phyloP scores from a whole-genome alignment of 106 monocot species.

The Acorus gramineus region DNA sequence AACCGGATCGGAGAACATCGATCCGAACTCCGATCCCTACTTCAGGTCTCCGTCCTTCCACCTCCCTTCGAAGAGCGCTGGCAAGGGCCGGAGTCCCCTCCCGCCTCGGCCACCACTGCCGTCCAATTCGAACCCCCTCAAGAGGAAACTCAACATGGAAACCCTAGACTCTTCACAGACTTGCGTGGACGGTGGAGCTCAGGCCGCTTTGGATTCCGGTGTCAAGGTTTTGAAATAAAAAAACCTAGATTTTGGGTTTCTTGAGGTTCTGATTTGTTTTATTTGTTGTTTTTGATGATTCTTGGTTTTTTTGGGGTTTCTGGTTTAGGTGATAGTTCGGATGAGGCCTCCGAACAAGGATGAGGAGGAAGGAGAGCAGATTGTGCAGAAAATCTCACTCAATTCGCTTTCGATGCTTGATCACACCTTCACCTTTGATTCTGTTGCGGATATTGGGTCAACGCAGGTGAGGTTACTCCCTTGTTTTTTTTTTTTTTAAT shows the following conservation, averaged over 20 bases:
- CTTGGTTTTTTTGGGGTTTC: not conserved
- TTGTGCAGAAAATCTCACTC: conserved; percentile 52
- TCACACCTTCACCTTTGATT: conserved; percentile 85
- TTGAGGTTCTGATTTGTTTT: not conserved
- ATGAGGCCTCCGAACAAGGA: conserved; percentile 62
- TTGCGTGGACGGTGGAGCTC: conserved; percentile 9
- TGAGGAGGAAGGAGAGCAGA: conserved; percentile 49
- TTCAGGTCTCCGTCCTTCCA: conserved; percentile 15
- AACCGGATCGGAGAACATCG: conserved; percentile 64
- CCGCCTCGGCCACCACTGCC: conserved; percentile 48
- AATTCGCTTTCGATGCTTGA: conserved; percentile 63
- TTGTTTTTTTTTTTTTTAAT: not conserved
- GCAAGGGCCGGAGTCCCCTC: conserved; percentile 57
- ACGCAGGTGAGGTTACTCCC: conserved; percentile 41
- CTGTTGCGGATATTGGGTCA: conserved; percentile 58
- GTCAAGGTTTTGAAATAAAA: conserved; percentile 38
- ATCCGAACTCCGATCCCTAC: conserved; percentile 87
- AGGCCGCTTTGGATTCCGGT: conserved; percentile 43
- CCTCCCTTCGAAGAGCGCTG: conserved; percentile 11
- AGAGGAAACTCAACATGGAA: conserved; percentile 62
- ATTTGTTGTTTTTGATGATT: not conserved
- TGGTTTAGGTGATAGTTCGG: conserved; percentile 64
- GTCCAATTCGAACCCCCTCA: conserved; percentile 26
- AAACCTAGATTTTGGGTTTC: too few species aligned
- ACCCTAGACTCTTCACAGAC: not conserved